Evolutionary conservation across 306 rosid genomes (phyloP), one percentile per base, ranked within the genome.

Genomic region (Castanea sativa): DNA sequence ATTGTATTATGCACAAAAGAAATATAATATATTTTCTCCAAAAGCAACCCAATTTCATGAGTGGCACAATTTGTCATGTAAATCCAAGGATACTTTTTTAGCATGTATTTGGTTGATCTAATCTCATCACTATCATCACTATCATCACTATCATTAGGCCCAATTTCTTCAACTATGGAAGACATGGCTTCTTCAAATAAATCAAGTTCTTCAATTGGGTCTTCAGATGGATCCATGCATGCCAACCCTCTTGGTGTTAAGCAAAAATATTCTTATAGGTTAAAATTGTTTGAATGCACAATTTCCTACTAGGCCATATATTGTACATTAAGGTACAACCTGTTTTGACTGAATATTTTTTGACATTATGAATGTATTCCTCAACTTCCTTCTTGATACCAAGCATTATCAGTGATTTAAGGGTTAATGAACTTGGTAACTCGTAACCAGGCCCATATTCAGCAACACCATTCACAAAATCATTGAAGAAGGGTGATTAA

Each of bases 261-360:
- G 32, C 19, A 78, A 69, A 15, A 6, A 78, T 23, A 19, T 76
- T 23, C 4, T 18, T 5, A 0, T 23, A 15, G 6, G 5, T 0
- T 29, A 0, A 2, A 63, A 0, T 0, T 38, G 1, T 12, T 4
- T 7, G 11, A 57, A 23, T 4, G 10, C 10, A 7, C 1, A 29
- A 76, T 3, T 2, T 45, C 12, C 9, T 3, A 11, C 6, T 35
- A 43, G 45, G 45, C 45, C 45, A 38, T 38, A 38, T 38, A 38
- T 38, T 7, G 8, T 29, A 29, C 4, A 51, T 64, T 21, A 76
- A 16, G 23, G 71, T 65, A 32, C 23, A 57, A 76, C 63, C 15
- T 65, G 15, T 11, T 52, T 52, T 13, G n/a, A 45, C 3, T 45
- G 3, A 76, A 51, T 25, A 30, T 13, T 1, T 49, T 20, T 16